phyloP scores from a whole-genome alignment of 345 rosid genomes.

The Abelmoschus esculentus region DNA sequence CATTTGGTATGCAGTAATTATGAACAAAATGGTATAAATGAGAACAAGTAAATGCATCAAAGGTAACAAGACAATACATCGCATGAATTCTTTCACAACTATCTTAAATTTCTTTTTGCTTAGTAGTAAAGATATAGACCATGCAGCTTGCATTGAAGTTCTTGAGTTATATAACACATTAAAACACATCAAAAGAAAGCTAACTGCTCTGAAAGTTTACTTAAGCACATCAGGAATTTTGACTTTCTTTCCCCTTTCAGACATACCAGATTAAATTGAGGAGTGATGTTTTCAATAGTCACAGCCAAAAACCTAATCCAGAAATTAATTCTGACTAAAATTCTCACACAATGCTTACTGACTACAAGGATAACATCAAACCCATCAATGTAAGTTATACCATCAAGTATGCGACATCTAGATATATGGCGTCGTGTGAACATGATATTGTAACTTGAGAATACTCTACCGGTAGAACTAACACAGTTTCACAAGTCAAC shows the following conservation, averaged over 20 bases:
- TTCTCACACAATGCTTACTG: not conserved
- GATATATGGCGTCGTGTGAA: not conserved
- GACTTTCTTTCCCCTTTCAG: not conserved
- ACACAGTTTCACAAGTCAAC: not conserved
- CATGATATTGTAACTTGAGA: not conserved
- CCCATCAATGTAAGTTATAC: not conserved
- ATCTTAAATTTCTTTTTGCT: not conserved
- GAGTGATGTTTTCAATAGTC: not conserved
- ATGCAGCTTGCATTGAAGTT: conserved; percentile 1
- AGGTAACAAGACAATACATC: not conserved
- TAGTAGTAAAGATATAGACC: not conserved
- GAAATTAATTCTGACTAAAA: not conserved
- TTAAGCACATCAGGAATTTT: not conserved
- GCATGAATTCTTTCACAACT: not conserved
- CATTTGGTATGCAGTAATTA: not conserved
- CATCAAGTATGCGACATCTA: not conserved
- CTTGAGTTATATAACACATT: not conserved
- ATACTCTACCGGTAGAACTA: not conserved
- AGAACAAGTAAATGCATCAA: not conserved
- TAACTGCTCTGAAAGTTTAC: not conserved
- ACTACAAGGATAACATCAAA: not conserved
- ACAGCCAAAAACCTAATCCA: not conserved
- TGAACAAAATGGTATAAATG: conserved; percentile 12
- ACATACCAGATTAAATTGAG: not conserved
- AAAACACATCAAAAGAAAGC: not conserved